Conservation (phyloP, 345 rosid species). For the Pugionium dolabratum region DNA sequence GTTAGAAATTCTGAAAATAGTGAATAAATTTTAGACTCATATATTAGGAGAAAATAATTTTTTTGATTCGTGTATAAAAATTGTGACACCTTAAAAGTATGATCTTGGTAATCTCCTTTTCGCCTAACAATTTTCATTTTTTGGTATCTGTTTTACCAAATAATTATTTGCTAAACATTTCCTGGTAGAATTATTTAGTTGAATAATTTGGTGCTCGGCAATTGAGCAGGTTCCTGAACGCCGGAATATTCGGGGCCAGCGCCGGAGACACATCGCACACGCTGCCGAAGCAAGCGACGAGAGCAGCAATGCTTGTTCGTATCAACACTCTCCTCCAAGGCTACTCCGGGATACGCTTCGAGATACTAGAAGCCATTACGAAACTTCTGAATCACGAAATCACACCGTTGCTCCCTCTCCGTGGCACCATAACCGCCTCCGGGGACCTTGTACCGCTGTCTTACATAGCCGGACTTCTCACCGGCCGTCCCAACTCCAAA, state of each 20-base stretch:
- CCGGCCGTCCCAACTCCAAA: constrained; percentile 60
- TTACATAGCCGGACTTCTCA: constrained; percentile 67
- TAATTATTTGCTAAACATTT: neutral
- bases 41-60: neutral
- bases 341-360: constrained; percentile 72
- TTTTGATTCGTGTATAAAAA: neutral
- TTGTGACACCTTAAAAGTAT: constrained; percentile 14
- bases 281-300: constrained; percentile 55
- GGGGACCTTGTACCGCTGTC: constrained; percentile 75
- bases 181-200: constrained; percentile 2
- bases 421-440: constrained; percentile 70
- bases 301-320: constrained; percentile 62
- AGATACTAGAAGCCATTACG: constrained; percentile 67
- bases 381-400: constrained; percentile 62
- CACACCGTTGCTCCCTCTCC: constrained; percentile 74
- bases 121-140: neutral
- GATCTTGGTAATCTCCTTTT: constrained; percentile 25
- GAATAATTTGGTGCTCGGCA: constrained; percentile 18
- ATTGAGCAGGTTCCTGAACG: constrained; percentile 60
- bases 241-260: constrained; percentile 64
- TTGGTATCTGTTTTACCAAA: constrained; percentile 14
- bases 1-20: neutral
- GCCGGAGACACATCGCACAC: constrained; percentile 51
- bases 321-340: constrained; percentile 50
- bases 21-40: neutral